phyloP scores from a whole-genome alignment of 108 stramenopile species.

The Fragilaria radians region DNA sequence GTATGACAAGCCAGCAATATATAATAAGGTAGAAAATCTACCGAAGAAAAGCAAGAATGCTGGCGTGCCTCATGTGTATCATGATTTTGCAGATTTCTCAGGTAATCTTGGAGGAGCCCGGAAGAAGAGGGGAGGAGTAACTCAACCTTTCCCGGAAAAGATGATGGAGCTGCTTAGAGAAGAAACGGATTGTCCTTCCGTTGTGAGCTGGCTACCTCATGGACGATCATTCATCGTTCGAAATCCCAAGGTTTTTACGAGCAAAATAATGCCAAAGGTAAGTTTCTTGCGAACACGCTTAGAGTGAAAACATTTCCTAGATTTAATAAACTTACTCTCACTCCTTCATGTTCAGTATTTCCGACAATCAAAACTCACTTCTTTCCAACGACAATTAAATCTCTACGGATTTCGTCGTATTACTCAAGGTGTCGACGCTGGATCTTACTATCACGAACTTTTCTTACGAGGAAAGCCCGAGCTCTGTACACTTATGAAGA shows the following conservation, averaged over 20 bases:
- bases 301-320: background rate
- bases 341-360: conserved; percentile 61
- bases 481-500: conserved; percentile 64
- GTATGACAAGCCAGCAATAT: too few species aligned
- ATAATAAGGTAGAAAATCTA: too few species aligned
- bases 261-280: conserved; percentile 71
- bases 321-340: background rate
- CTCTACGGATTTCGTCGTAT: conserved; percentile 90
- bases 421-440: conserved; percentile 76
- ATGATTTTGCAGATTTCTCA: conserved; percentile 61
- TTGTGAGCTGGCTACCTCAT: conserved; percentile 72
- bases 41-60: background rate
- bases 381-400: conserved; percentile 84
- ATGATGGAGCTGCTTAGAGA: conserved; percentile 62
- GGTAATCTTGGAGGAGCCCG: conserved; percentile 45
- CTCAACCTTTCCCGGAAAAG: conserved; percentile 81
- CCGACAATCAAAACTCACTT: conserved; percentile 78
- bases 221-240: conserved; percentile 82
- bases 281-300: background rate
- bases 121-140: conserved; percentile 85
- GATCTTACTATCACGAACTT: conserved; percentile 68
- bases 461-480: conserved; percentile 73
- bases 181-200: conserved; percentile 33
- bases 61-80: conserved; percentile 67
- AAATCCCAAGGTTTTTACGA: conserved; percentile 81